A percentile compares a stretch with the other conserved stretches of the same genome.
Evolutionary conservation across 805 yeast species (phyloP).

Genomic region (Saturnispora galanensis): DNA sequence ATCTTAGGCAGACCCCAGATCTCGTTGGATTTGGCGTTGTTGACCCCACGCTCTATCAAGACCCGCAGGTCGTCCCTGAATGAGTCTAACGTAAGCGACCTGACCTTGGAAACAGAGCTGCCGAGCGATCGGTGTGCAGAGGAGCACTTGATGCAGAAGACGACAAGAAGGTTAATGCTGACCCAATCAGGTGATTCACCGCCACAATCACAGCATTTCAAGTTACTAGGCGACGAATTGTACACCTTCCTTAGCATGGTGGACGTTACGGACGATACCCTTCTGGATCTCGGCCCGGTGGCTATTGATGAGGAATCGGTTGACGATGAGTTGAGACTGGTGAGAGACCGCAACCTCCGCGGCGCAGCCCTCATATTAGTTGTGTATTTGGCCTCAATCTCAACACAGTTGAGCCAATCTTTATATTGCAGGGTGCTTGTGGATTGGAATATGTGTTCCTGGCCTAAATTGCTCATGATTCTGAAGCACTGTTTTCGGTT

Average conservation of each 20-base stretch:
- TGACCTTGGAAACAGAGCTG: constrained; percentile 65
- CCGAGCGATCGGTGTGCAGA: constrained; percentile 86
- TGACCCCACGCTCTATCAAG: constrained; percentile 36
- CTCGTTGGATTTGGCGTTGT: constrained; percentile 47
- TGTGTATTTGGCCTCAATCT: constrained; percentile 2
- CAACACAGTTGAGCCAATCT: constrained; percentile 50
- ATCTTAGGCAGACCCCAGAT: constrained; percentile 44
- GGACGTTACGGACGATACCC: constrained; percentile 28
- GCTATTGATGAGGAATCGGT: neutral
- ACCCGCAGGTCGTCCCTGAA: constrained; percentile 50
- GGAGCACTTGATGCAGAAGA: constrained; percentile 77
- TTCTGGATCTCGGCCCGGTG: constrained; percentile 16
- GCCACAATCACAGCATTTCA: constrained; percentile 73
- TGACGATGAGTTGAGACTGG: neutral
- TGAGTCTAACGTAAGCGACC: constrained; percentile 69
- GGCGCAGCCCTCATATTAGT: neutral
- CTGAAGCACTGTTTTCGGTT: constrained; percentile 59
- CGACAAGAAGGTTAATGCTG: constrained; percentile 60
- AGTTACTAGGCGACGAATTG: constrained; percentile 42
- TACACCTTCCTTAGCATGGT: constrained; percentile 31
- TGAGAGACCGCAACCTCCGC: constrained; percentile 1
- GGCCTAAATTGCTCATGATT: constrained; percentile 57
- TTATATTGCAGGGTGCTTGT: constrained; percentile 55
- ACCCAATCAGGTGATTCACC: constrained; percentile 66
- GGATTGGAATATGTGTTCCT: constrained; percentile 67